A percentile compares a stretch with the other conserved stretches of the same genome.
These are phyloP conservation scores for Apiotrichum domesticum DNA, from an alignment of 1,284 basidiomycete species.

Conservation along the genomic window DNA sequence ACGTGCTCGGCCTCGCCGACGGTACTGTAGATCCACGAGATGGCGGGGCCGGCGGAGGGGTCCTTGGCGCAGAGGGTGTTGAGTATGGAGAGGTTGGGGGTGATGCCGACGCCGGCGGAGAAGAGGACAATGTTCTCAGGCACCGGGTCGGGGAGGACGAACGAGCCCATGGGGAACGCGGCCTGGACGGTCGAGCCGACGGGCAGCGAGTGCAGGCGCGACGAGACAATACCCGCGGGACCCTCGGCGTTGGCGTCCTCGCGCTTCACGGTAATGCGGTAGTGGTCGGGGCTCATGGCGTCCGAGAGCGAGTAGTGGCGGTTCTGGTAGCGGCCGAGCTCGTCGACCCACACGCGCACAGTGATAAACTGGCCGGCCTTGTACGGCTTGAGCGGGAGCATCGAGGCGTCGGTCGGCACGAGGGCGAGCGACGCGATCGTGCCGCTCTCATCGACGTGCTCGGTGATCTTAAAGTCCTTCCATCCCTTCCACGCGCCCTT, in stretches of 20 bases:
- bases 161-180: slow-evolving; percentile 31
- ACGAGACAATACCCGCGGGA: slow-evolving; percentile 14
- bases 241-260: slow-evolving; percentile 20
- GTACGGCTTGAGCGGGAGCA: slow-evolving; percentile 25
- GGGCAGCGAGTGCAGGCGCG: slow-evolving; percentile 24
- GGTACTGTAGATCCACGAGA: slow-evolving; percentile 22
- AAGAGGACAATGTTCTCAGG: slow-evolving; percentile 32
- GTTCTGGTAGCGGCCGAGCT: slow-evolving; percentile 19
- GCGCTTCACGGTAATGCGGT: slow-evolving; percentile 34
- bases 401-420: slow-evolving; percentile 23
- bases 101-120: slow-evolving; percentile 37
- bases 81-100: slow-evolving; percentile 35
- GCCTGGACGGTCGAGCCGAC: slow-evolving; percentile 26
- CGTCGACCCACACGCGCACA: slow-evolving; percentile 17
- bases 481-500: slow-evolving; percentile 28
- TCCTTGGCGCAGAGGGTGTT: slow-evolving; percentile 17
- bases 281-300: slow-evolving; percentile 19
- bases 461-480: slow-evolving; percentile 27
- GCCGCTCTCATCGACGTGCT: slow-evolving; percentile 25
- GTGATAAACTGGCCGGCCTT: slow-evolving; percentile 36
- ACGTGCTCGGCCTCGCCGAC: slow-evolving; percentile 13
- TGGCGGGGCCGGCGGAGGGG: slow-evolving; percentile 4
- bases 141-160: slow-evolving; percentile 22
- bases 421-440: slow-evolving; percentile 30
- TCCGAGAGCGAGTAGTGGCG: slow-evolving; percentile 34